These are phyloP conservation scores for Hymenotorrendiella dingleyae DNA, from an alignment of 2,329 filamentous ascomycete species.

Conservation along the genomic window DNA sequence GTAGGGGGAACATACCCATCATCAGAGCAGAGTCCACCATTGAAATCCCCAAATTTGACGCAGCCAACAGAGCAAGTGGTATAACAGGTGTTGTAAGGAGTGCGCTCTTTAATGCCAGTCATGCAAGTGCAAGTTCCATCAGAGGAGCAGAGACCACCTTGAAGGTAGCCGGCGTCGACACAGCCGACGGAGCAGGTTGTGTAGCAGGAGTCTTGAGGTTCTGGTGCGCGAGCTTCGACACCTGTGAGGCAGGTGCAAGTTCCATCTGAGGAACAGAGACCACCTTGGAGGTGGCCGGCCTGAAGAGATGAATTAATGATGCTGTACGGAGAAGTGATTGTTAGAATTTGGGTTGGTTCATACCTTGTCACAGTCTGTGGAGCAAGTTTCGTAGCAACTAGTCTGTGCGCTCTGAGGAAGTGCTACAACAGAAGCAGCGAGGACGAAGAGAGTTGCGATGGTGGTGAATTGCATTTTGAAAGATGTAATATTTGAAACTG, in stretches of 20 bases:
- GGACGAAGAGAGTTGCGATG: neutral
- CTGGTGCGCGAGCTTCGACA: neutral
- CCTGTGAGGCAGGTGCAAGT: neutral
- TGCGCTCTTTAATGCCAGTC: neutral
- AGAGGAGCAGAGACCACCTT: neutral
- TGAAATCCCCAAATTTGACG: neutral
- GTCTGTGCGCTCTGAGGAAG: neutral
- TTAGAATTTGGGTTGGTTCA: too few relatives aligned
- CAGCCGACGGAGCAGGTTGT: neutral
- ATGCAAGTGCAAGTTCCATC: neutral
- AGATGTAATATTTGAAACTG: neutral
- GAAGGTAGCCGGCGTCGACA: neutral
- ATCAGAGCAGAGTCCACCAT: neutral
- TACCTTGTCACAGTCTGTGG: neutral
- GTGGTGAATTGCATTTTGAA: neutral
- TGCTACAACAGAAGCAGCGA: neutral
- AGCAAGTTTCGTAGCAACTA: neutral
- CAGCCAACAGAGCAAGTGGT: neutral
- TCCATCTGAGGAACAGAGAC: neutral
- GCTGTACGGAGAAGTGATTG: too few relatives aligned
- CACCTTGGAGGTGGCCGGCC: neutral
- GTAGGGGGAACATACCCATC: too few relatives aligned
- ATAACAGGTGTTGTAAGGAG: neutral
- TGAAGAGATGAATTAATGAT: too few relatives aligned
- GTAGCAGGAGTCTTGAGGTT: neutral